Evolutionary conservation across 257 asterid species (phyloP), one percentile per base, ranked within the genome.

Genomic region (Coffea eugenioides): DNA sequence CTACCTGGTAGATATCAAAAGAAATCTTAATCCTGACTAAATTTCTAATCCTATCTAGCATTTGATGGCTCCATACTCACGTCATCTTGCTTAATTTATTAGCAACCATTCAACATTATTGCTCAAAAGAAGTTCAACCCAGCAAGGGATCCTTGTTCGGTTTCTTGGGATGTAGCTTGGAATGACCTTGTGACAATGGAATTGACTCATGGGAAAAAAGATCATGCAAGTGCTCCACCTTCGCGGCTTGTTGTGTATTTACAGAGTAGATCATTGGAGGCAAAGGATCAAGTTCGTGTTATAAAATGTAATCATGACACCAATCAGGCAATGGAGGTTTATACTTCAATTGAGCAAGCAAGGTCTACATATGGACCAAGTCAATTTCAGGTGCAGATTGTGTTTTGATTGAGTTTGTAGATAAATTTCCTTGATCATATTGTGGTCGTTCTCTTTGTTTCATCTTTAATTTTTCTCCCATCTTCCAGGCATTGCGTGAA

Each of bases 61-160:
- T 76, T 77, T 73, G 39, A 59, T 76, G 76, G 74, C 51, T 34
- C 71, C 70, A 73, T 71, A 69, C 79, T 81, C 74, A 73, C 81
- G 51, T 68, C 67, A 41, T 69, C 62, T 80, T 52, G 51, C 75
- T 59, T 75, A 56, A 49, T 51, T 85, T 92, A 83, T 75, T 94
- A 95, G 99, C 99, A 96, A 92, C 90, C 98, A 51, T 90, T 96
- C 31, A 91, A 90, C 87, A 90, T 94, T 79, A 94, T 92, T 70
- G 97, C 92, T 56, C 99, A 96, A 86, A 94, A 88, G 90, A 96
- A 90, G 84, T 94, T 90, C 82, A 93, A 94, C 88, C 94, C 97
- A 31, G 94, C 93, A 36, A 91, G 98, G 85, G 99, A 96, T 86
- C 96, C 99, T 51, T 96, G 99, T 80, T 92, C 98, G 0, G 98